Evolutionary conservation across 2,329 filamentous ascomycete species (phyloP).

Genomic region (Pseudonectria buxi): DNA sequence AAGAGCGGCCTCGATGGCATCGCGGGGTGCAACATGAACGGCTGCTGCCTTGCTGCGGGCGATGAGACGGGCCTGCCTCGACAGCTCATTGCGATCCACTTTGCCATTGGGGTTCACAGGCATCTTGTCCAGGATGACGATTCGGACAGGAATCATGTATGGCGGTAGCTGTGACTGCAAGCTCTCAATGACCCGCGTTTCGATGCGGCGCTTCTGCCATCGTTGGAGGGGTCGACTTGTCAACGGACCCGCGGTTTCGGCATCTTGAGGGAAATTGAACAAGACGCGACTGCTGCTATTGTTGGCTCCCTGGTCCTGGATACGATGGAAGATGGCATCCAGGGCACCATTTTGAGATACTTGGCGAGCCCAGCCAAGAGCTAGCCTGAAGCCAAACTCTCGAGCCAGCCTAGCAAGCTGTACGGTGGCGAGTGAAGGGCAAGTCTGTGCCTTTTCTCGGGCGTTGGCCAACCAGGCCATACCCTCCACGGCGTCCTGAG

Average conservation of each 20-base stretch:
- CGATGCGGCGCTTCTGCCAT: slow-evolving; percentile 1
- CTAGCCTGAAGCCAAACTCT: slow-evolving; percentile 36
- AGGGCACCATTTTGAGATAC: slow-evolving; percentile 11
- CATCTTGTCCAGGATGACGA: slow-evolving; percentile 17
- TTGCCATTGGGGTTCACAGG: slow-evolving; percentile 22
- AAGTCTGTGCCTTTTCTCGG: slow-evolving; percentile 1
- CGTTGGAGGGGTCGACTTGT: slow-evolving; percentile 12
- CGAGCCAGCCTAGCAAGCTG: slow-evolving; percentile 16
- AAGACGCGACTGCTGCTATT: neutral
- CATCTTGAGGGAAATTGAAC: slow-evolving; percentile 7
- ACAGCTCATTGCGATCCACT: slow-evolving; percentile 7
- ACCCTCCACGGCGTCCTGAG: neutral
- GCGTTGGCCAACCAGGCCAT: slow-evolving; percentile 2
- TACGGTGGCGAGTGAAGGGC: slow-evolving; percentile 6
- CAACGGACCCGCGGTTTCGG: slow-evolving; percentile 3
- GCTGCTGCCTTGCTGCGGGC: too few relatives aligned
- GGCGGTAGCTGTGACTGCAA: slow-evolving; percentile 1
- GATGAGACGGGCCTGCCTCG: too few relatives aligned
- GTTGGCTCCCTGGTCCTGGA: slow-evolving; percentile 17
- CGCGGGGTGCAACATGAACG: too few relatives aligned
- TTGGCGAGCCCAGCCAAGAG: slow-evolving; percentile 36
- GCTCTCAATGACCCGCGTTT: slow-evolving; percentile 1
- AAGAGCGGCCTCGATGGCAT: too few relatives aligned
- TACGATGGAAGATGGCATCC: slow-evolving; percentile 11
- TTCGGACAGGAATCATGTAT: slow-evolving; percentile 20